These are phyloP conservation scores for Tubosaeta sp. DNA, from an alignment of 768 basidiomycete genomes.

Conservation along the genomic window DNA sequence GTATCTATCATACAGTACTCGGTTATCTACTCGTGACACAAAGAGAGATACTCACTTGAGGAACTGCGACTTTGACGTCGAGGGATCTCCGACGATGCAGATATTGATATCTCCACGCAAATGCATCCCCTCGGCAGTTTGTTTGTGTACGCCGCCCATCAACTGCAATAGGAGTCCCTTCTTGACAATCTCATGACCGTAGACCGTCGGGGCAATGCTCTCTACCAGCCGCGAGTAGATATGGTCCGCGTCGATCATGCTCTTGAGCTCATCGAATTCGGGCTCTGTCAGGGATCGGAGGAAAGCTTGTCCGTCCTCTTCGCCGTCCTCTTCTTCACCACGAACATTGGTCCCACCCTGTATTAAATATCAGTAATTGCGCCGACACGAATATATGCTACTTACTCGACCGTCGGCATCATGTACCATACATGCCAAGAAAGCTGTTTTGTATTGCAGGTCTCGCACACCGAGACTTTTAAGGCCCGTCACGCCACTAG, in stretches of 20 bases:
- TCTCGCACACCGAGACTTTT: slow-evolving; percentile 95
- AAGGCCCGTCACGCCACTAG: slow-evolving; percentile 85
- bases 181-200: slow-evolving; percentile 98
- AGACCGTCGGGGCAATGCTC: slow-evolving; percentile 96
- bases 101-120: slow-evolving; percentile 99
- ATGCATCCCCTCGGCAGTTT: slow-evolving; percentile 94
- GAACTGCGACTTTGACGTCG: slow-evolving; percentile 98
- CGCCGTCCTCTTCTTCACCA: slow-evolving; percentile 79
- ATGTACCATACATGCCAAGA: slow-evolving; percentile 96
- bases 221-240: slow-evolving; percentile 93
- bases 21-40: not conserved
- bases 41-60: slow-evolving; percentile 65
- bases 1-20: slow-evolving; percentile 52
- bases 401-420: slow-evolving; percentile 85
- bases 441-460: slow-evolving; percentile 97
- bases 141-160: slow-evolving; percentile 98
- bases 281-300: slow-evolving; percentile 86
- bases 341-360: slow-evolving; percentile 85
- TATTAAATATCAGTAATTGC: not conserved
- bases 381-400: slow-evolving; percentile 4
- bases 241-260: slow-evolving; percentile 91
- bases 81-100: slow-evolving; percentile 96
- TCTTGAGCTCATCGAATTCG: slow-evolving; percentile 91
- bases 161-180: slow-evolving; percentile 94
- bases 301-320: slow-evolving; percentile 79